Evolutionary conservation across 2,329 filamentous ascomycete species (phyloP), one percentile per base, ranked within the genome.

Genomic region (Fusarium equiseti): DNA sequence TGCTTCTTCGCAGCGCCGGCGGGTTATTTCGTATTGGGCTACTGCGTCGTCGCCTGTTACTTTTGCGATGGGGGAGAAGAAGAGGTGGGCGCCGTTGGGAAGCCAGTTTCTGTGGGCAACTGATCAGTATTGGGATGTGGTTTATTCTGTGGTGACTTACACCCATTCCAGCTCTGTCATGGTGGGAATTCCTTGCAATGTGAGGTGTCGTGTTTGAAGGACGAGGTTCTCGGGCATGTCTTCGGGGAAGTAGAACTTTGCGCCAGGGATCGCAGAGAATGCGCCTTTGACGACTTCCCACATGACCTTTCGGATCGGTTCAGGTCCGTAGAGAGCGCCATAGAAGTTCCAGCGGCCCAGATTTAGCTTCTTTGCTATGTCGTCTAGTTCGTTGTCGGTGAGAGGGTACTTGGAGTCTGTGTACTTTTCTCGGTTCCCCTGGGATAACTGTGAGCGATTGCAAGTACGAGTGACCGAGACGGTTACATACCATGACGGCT

Each of bases 341-440:
- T 74, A 74, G 22, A 74, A 74, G 49, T 74, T 74, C 72, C 72
- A 74, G 0, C 72, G 59, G 0, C 72, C 72, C 1, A 74, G 35
- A 8, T 71, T 74, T 3, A 74, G 24, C 9, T 73, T 74, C 6
- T 69, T 40, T 0, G 72, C 69, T 8, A 74, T 73, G 0, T 52
- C 61, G 3, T 74, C 64, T 0, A 74, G 54, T 7, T 74, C 61
- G 2, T 55, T 12, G 3, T 74, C 66, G 2, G 50, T 63, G 0
- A 74, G 43, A 1, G 69, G 72, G 0, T 56, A 35, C 3, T 66
- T 43, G 5, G 70, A 60, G 9, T 58, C 50, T 0, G 66, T 66
- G 8, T 72, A 74, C 12, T 56, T 63, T 3, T 49, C 48, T 12
- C 60, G 61, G 4, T 38, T 38, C 18, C 35, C 35, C 35, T 38